These are phyloP conservation scores for Agastache rugosa DNA, from an alignment of 257 asterid species.

Conservation along the genomic window DNA sequence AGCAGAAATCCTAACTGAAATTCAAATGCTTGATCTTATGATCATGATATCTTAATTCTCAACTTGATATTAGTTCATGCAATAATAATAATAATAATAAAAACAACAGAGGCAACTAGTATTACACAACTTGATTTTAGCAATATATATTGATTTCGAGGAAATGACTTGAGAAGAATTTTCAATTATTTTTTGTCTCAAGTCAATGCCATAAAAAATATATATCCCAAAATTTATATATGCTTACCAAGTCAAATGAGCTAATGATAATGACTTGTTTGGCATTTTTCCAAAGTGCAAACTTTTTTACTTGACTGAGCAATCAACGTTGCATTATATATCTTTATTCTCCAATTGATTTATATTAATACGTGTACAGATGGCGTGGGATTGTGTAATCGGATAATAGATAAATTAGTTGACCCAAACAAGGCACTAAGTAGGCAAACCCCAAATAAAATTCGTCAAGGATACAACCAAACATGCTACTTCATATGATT, in stretches of 20 bases:
- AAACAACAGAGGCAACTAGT: neutral
- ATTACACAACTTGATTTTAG: neutral
- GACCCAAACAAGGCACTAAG: slow-evolving; percentile 32
- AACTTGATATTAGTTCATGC: neutral
- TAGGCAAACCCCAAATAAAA: neutral
- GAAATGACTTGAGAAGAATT: neutral
- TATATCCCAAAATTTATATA: neutral
- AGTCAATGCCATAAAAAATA: slow-evolving; percentile 29
- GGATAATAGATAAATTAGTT: neutral
- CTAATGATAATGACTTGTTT: slow-evolving; percentile 31
- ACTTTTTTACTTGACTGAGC: slow-evolving; percentile 33
- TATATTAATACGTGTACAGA: neutral
- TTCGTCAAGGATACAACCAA: neutral
- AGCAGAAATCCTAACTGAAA: too few relatives aligned
- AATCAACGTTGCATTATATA: slow-evolving; percentile 27
- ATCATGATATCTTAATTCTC: neutral
- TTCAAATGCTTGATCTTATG: too few relatives aligned
- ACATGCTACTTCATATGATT: neutral
- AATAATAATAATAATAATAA: too few relatives aligned
- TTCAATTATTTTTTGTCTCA: neutral
- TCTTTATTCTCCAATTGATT: neutral
- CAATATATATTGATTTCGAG: neutral
- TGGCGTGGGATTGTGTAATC: slow-evolving; percentile 13
- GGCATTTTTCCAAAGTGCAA: slow-evolving; percentile 21
- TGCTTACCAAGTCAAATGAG: slow-evolving; percentile 29